Percentiles rank a stretch among this genome's conserved stretches.
Conservation (phyloP, 495 filamentous ascomycete species). For the Jackrogersella multiformis region DNA sequence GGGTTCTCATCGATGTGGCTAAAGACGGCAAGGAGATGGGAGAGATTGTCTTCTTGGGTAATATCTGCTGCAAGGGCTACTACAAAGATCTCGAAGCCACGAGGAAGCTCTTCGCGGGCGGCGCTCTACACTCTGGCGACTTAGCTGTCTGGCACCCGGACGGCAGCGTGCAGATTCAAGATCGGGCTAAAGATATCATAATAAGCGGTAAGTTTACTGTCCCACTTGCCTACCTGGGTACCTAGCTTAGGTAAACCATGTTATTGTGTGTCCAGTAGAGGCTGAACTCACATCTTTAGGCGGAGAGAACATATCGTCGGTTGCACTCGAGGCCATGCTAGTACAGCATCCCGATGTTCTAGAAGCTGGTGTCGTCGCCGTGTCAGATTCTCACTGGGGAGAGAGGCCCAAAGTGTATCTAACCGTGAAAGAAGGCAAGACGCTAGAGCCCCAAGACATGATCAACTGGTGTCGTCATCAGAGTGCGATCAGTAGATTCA, state of each 20-base stretch:
- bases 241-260: no score
- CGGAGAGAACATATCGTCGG: slow-evolving; percentile 95
- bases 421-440: slow-evolving; percentile 73
- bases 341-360: slow-evolving; percentile 87
- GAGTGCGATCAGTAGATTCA: slow-evolving; percentile 87
- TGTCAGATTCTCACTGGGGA: slow-evolving; percentile 91
- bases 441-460: slow-evolving; percentile 72
- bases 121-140: slow-evolving; percentile 88
- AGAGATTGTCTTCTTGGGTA: slow-evolving; percentile 89
- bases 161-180: slow-evolving; percentile 89
- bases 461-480: slow-evolving; percentile 85
- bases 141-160: slow-evolving; percentile 92
- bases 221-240: no score
- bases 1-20: slow-evolving; percentile 75
- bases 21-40: slow-evolving; percentile 89
- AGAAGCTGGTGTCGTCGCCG: slow-evolving; percentile 90
- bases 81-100: slow-evolving; percentile 91
- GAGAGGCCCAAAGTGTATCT: slow-evolving; percentile 94
- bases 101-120: slow-evolving; percentile 85
- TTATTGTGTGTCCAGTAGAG: no score
- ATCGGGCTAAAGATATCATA: slow-evolving; percentile 96
- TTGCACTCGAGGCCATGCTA: slow-evolving; percentile 93
- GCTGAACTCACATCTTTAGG: slow-evolving; percentile 58
- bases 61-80: slow-evolving; percentile 92
- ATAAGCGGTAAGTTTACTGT: slow-evolving; percentile 98